Evolutionary conservation across 176 grass and related monocot genomes (phyloP).

Genomic region (Hordeum marinum): DNA sequence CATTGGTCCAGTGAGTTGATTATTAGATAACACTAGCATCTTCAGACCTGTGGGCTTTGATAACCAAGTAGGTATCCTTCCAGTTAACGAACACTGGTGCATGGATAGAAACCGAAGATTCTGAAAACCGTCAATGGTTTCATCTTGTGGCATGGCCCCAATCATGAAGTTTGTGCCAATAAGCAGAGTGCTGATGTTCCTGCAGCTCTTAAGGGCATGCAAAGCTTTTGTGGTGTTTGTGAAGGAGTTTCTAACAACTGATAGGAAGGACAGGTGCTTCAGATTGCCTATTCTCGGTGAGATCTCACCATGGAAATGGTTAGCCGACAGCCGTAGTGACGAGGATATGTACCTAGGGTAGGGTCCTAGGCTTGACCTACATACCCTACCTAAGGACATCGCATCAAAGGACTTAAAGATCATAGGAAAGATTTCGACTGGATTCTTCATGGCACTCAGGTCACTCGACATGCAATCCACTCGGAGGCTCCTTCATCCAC

Average conservation of each 20-base stretch:
- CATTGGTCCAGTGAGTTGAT: neutral
- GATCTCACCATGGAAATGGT: neutral
- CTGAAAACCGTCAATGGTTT: neutral
- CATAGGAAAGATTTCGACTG: too few species aligned
- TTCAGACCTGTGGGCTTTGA: neutral
- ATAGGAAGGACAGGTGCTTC: neutral
- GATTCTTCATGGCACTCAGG: too few species aligned
- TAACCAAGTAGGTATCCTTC: neutral
- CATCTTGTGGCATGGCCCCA: neutral
- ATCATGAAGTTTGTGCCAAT: neutral
- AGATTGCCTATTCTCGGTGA: neutral
- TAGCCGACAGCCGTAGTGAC: too few species aligned
- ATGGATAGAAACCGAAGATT: neutral
- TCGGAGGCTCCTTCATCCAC: too few species aligned
- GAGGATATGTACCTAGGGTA: too few species aligned
- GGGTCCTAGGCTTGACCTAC: too few species aligned
- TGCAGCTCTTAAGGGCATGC: neutral
- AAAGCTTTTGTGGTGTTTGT: neutral
- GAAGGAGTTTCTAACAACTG: neutral
- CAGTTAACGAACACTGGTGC: neutral
- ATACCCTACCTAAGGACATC: too few species aligned
- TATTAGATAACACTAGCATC: neutral
- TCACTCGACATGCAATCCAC: too few species aligned
- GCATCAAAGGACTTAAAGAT: too few species aligned
- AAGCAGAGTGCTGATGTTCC: neutral